A percentile compares a stretch with the other conserved stretches of the same genome.
Evolutionary conservation across 2,329 filamentous ascomycete species (phyloP).

Genomic region (Hypoxylon sp.): DNA sequence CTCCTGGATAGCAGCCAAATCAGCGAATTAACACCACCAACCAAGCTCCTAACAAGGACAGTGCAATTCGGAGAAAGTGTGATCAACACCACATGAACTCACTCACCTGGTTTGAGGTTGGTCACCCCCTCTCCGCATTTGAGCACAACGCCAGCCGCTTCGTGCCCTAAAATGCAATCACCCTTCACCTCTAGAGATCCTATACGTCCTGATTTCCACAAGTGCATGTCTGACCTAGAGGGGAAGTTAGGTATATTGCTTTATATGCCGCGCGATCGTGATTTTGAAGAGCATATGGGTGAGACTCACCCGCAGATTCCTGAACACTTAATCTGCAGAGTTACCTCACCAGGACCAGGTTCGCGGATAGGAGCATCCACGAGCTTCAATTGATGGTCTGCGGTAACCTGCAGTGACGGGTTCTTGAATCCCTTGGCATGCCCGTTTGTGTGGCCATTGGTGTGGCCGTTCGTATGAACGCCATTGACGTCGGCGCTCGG

Average conservation of each 20-base stretch:
- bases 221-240: constrained; percentile 75
- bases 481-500: constrained; percentile 30
- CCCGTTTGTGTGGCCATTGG: constrained; percentile 44
- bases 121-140: constrained; percentile 69
- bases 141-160: constrained; percentile 73
- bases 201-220: constrained; percentile 76
- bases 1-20: constrained; percentile 58
- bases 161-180: constrained; percentile 76
- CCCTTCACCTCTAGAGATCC: constrained; percentile 73
- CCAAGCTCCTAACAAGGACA: neutral
- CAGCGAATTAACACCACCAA: constrained; percentile 1
- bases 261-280: neutral
- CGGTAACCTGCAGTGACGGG: constrained; percentile 72
- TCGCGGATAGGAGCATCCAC: constrained; percentile 70
- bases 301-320: constrained; percentile 72
- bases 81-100: constrained; percentile 21
- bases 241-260: constrained; percentile 25
- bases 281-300: neutral
- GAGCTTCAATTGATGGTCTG: constrained; percentile 71
- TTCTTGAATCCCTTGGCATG: constrained; percentile 56
- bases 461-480: constrained; percentile 39
- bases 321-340: constrained; percentile 74
- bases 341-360: constrained; percentile 68
- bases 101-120: constrained; percentile 64
- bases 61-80: neutral